phyloP scores from a whole-genome alignment of 2,329 filamentous ascomycete genomes.

The Trichoderma sp. region DNA sequence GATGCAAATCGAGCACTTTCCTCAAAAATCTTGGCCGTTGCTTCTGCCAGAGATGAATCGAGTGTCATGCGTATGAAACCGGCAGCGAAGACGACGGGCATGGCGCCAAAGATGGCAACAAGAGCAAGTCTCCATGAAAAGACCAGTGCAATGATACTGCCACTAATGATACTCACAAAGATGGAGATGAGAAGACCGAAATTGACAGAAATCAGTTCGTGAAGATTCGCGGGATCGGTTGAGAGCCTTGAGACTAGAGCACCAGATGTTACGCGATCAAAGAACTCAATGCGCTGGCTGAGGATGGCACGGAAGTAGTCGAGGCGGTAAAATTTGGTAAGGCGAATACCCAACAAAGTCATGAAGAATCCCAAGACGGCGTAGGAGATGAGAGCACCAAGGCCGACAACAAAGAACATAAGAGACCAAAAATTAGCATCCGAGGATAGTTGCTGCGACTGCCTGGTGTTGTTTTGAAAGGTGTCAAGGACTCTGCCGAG shows the following conservation, averaged over 20 bases:
- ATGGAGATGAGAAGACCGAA: not conserved
- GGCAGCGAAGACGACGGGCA: not conserved
- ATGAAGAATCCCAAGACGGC: not conserved
- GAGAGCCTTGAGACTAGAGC: not conserved
- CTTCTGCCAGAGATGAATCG: not conserved
- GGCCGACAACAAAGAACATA: not conserved
- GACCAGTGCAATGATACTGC: not conserved
- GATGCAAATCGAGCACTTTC: not conserved
- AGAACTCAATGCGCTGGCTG: not conserved
- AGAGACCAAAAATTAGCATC: not conserved
- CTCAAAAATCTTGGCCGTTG: not conserved
- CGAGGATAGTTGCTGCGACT: not conserved
- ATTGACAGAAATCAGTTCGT: not conserved
- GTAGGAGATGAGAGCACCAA: not conserved
- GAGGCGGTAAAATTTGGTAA: not conserved
- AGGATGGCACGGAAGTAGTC: not conserved
- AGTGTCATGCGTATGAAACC: not conserved
- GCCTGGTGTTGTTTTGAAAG: not conserved
- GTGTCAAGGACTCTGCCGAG: not conserved
- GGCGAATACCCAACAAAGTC: not conserved
- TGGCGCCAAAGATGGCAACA: not conserved
- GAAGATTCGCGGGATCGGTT: not conserved
- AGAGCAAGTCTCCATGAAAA: not conserved
- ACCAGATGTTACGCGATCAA: not conserved
- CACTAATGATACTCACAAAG: not conserved